Evolutionary conservation across 1,139 yeast species (phyloP).

Genomic region (Suhomyces coccinellae): DNA sequence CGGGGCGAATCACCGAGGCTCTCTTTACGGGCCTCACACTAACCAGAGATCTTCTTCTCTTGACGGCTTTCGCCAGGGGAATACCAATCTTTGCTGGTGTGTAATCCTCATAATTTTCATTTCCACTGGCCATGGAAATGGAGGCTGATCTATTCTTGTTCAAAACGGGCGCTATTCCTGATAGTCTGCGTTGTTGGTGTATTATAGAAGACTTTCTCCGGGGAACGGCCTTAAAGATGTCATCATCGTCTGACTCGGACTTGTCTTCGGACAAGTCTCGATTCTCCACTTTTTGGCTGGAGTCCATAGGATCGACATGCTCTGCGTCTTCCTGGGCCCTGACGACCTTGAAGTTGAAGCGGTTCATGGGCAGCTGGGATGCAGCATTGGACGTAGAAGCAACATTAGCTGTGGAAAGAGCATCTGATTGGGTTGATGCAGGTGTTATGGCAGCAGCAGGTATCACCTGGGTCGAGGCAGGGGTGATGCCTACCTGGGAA

Average conservation of each 20-base stretch:
- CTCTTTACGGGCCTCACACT: constrained; percentile 6
- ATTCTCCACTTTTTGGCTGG: constrained; percentile 7
- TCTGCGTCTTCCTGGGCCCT: constrained; percentile 19
- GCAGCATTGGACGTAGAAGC: background rate
- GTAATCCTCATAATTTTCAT: constrained; percentile 5
- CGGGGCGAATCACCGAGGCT: constrained; percentile 8
- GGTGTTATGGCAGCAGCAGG: constrained; percentile 2
- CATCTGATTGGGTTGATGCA: constrained; percentile 1
- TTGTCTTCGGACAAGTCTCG: constrained; percentile 10
- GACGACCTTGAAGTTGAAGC: constrained; percentile 8
- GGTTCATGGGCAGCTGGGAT: constrained; percentile 1
- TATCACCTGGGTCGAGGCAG: constrained; percentile 1
- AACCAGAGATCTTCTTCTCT: constrained; percentile 30
- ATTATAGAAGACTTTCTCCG: constrained; percentile 32
- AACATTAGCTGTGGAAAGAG: background rate
- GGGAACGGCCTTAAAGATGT: constrained; percentile 29
- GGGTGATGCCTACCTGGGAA: background rate
- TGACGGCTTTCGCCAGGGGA: constrained; percentile 34
- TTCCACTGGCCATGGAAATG: constrained; percentile 16
- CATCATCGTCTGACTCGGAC: constrained; percentile 26
- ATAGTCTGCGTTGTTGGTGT: constrained; percentile 34
- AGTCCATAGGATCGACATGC: constrained; percentile 34
- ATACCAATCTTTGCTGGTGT: constrained; percentile 41
- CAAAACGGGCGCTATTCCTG: constrained; percentile 35
- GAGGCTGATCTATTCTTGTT: constrained; percentile 35